Evolutionary conservation across 768 basidiomycete genomes (phyloP).

Genomic region (Melanogaster broomeanus): DNA sequence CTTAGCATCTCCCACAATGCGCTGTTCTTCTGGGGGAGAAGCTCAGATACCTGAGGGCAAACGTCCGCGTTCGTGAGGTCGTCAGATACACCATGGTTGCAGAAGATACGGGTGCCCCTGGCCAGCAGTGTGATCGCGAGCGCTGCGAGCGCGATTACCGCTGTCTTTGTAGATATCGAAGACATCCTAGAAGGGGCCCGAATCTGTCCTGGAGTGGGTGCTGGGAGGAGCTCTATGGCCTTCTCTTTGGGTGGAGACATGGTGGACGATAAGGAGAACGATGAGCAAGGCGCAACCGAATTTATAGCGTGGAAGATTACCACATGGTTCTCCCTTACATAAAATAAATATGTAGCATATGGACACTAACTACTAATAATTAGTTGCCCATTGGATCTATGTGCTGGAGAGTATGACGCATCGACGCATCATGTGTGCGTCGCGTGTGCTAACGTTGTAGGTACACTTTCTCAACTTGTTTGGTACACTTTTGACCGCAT

Average conservation of each 20-base stretch:
- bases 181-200: neutral
- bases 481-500: too few relatives aligned
- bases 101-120: constrained; percentile 7
- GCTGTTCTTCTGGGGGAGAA: constrained; percentile 35
- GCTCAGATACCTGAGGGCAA: constrained; percentile 38
- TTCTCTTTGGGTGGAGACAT: constrained; percentile 19
- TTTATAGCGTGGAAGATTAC: too few relatives aligned
- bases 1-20: constrained; percentile 35
- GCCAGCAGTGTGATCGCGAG: constrained; percentile 17
- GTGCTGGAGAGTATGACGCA: too few relatives aligned
- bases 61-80: constrained; percentile 7
- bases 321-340: too few relatives aligned
- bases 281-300: neutral
- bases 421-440: too few relatives aligned
- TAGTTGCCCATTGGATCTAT: too few relatives aligned
- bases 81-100: neutral
- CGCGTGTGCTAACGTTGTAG: too few relatives aligned
- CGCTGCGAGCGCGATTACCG: constrained; percentile 16
- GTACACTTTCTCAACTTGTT: too few relatives aligned
- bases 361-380: too few relatives aligned
- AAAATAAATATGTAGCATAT: too few relatives aligned
- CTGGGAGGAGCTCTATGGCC: constrained; percentile 11
- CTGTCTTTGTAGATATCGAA: constrained; percentile 9
- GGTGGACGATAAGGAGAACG: neutral
- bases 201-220: constrained; percentile 3